Evolutionary conservation across 1,139 yeast species (phyloP), one percentile per base, ranked within the genome.

Genomic region (Geotrichum citri-aurantii): DNA sequence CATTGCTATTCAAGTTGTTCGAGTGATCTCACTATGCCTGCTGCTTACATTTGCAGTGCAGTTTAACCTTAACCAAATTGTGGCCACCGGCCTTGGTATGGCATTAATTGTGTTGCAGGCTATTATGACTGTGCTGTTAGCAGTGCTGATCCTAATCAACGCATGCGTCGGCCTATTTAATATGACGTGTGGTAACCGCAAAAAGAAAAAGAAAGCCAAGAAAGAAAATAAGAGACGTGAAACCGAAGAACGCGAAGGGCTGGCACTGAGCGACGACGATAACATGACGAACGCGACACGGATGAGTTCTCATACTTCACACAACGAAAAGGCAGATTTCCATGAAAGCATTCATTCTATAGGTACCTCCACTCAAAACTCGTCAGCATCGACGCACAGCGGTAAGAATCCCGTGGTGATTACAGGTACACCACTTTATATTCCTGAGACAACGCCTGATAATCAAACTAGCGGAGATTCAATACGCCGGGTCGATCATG

Each of bases 31-130:
- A 37, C 61, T 69, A 58, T 63, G 64, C 46, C 42, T 68, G 66
- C 62, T 71, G 27, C 63, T 71, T 31, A 65, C 68, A 3, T 71
- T 70, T 57, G 69, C 71, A 23, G 70, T 69, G 47, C 71, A 69
- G 50, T 63, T 69, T 8, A 64, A 68, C 11, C 54, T 71, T 40
- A 57, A 63, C 17, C 62, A 61, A 21, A 66, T 71, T 19, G 64
- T 68, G 5, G 62, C 67, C 14, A 70, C 74, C 1, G 71, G 66
- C 8, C 65, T 70, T 17, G 74, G 74, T 6, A 61, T 71, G 49
- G 71, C 67, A 3, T 55, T 71, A 50, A 63, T 71, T 33, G 68
- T 69, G 17, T 50, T 71, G 14, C 74, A 71, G 58, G 65, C 71
- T 4, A 58, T 65, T 10, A 63, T 71, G 31, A 65, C 74, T 3